Conservation (phyloP, 345 rosid genomes). For the Dovyalis caffra region DNA sequence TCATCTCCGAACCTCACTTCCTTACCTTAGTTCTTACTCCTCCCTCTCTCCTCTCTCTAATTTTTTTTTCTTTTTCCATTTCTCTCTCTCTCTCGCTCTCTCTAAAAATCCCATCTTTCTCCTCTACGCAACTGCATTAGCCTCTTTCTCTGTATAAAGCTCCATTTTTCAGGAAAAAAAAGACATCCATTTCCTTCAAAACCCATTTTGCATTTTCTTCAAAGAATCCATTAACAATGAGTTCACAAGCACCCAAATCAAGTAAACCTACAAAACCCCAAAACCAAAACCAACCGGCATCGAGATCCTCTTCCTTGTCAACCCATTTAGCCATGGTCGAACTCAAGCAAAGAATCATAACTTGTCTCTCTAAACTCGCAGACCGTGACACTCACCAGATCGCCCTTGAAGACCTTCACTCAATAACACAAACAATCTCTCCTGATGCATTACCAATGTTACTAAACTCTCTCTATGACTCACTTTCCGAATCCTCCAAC, state of each 20-base stretch:
- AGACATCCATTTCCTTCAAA: background rate
- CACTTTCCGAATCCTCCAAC: slow-evolving; percentile 55
- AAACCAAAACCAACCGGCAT: slow-evolving; percentile 26
- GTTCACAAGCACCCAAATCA: slow-evolving; percentile 48
- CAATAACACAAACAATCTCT: slow-evolving; percentile 60
- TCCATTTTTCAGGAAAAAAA: no score
- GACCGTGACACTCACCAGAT: slow-evolving; percentile 96
- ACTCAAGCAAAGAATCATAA: slow-evolving; percentile 78
- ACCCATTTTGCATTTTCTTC: background rate
- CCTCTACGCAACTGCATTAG: background rate
- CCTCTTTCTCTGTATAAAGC: background rate
- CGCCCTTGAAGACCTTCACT: slow-evolving; percentile 89
- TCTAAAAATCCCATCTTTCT: background rate
- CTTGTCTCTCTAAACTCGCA: slow-evolving; percentile 83
- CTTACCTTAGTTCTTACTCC: slow-evolving; percentile 3
- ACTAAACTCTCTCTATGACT: slow-evolving; percentile 82
- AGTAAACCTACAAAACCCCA: slow-evolving; percentile 41
- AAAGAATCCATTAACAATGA: slow-evolving; percentile 32
- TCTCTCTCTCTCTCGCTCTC: no score
- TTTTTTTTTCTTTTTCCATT: no score
- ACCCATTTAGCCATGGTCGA: slow-evolving; percentile 95
- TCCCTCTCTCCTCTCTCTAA: background rate
- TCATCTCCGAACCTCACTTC: background rate
- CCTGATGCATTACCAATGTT: slow-evolving; percentile 82
- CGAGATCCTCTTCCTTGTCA: slow-evolving; percentile 62